Base-by-base conservation (phyloP, 176 grass and related monocot species). In the Zizania latifolia region DNA sequence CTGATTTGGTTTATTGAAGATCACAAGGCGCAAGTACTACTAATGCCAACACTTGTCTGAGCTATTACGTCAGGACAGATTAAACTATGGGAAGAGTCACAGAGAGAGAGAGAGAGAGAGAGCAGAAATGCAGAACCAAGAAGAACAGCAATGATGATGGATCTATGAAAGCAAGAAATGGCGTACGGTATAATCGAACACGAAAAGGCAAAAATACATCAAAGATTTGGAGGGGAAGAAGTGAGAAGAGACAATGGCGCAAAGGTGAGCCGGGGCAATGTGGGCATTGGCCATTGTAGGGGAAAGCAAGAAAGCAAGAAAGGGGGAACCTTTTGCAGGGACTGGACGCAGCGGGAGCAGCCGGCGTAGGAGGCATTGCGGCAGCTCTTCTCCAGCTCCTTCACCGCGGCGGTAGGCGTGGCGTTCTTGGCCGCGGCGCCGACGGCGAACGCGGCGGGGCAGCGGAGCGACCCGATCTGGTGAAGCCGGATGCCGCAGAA, bases 401-500 rank as follows among this genome's bases (percentile, higher is more conserved):
- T 68, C 1, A 93, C 91, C 0, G 87, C 84, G 6, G 87, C 84
- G 73, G 91, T 90, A n/a, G 91, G 91, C 22, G 87, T 93, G 8
- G 87, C 91, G 46, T 93, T 94, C 45, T 73, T 78, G 13, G 92
- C 61, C 0, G 36, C 72, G 24, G 16, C n/a, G 10, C 74, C 65
- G 48, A 92, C 68, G 43, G 79, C 77, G 89, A 99, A 99, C 62
- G 95, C 92, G 5, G 95, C 89, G 14, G 95, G 95, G 74, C 95
- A 99, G 16, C 84, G 91, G 58, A 99, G 95, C 72, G 95, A 99
- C 22, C 89, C 91, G 71, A 99, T 99, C 86, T 92, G 95, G 79
- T 99, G 95, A 64, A 99, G 89, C 58, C 95, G 88, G 78, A 99
- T 99, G 74, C 95, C 91, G 76, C 95, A 99, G 84, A 94, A 99